Evolutionary conservation across 176 grass and related monocot genomes (phyloP), one percentile per base, ranked within the genome.

Genomic region (Puccinellia tenuiflora): DNA sequence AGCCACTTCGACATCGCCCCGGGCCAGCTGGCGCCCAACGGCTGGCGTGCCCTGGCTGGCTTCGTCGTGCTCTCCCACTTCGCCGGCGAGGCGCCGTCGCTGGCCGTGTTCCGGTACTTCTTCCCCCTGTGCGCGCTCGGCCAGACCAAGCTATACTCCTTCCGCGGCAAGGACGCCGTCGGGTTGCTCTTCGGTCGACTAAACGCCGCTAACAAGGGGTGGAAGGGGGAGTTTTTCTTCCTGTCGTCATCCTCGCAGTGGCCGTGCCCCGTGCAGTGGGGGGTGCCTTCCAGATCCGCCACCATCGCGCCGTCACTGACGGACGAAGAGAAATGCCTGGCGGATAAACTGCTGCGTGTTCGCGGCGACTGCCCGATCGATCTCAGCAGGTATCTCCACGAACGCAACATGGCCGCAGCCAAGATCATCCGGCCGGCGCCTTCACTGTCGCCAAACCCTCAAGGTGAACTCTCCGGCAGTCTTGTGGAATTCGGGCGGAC

Each of bases 21-120:
- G 39, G 6, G 6, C 68, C 68, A 71, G 38, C 12, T 71, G n/a
- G 1, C 3, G n/a, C 68, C 68, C 2, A 71, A 71, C 39, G 12
- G 68, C 5, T 71, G 68, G 39, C 68, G 68, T n/a, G 5, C 0
- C 37, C n/a, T 70, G n/a, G 68, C 68, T 3, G 39, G 39, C 12
- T 71, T 45, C 39, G 68, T 71, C 39, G 22, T 28, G n/a, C 68
- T 71, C 13, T 71, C 22, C 39, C 68, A 45, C 68, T 45, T 26
- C 2, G 37, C 68, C 22, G 68, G 22, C 11, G 39, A 26, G 38
- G 13, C 13, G 21, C 68, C 68, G 5, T 71, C 39, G n/a, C 68
- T 71, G 1, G 39, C 68, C n/a, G 68, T 71, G 68, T 71, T 71
- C 68, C n/a, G n/a, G 38, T 35, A 71, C n/a, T 71, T 71, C 68